Evolutionary conservation across 2,329 filamentous ascomycete species (phyloP), one percentile per base, ranked within the genome.

Genomic region (Elsinoe perseae): DNA sequence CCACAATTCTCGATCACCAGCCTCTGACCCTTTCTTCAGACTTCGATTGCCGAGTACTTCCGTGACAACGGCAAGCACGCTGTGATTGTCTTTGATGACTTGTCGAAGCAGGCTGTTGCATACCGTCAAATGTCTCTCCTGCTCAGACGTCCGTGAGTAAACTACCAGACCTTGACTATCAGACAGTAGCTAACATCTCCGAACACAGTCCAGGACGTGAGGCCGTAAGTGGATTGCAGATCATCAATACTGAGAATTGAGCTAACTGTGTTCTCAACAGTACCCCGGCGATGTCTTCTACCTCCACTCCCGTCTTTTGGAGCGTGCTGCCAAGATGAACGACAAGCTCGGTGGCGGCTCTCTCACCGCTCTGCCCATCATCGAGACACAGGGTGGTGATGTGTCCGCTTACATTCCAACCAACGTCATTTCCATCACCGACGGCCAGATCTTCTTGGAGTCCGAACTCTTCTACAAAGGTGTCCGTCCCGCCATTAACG

Each of bases 381-480:
- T 98, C 74, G 93, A 98, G 84, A 98, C 93, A 74, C 93, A 97
- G 83, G 93, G 93, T 84, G 93, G 93, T 89, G 93, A 98, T 79
- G 93, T 98, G 72, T 97, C 93, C 68, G 93, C 93, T 68, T 98
- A 97, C 79, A 97, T 98, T 84, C 93, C 93, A 70, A 98, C 93
- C 80, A 98, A 97, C 83, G 93, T 97, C 80, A 98, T 98, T 84
- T 97, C 92, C 75, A 98, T 98, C 73, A 98, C 93, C 69, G 93
- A 97, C 72, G 93, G 93, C 63, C 93, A 98, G 81, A 97, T 98
- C 78, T 98, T 98, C 89, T 83, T 98, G 81, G 93, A 98, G 80
- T 78, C 92, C 66, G 93, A 98, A 78, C 83, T 97, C 64, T 98
- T 97, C 87, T 97, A 96, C 89, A 98, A 98, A 89, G 93, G 93